Base-by-base conservation (phyloP, 140 eudicot genomes). In the Bidens hawaiensis region DNA sequence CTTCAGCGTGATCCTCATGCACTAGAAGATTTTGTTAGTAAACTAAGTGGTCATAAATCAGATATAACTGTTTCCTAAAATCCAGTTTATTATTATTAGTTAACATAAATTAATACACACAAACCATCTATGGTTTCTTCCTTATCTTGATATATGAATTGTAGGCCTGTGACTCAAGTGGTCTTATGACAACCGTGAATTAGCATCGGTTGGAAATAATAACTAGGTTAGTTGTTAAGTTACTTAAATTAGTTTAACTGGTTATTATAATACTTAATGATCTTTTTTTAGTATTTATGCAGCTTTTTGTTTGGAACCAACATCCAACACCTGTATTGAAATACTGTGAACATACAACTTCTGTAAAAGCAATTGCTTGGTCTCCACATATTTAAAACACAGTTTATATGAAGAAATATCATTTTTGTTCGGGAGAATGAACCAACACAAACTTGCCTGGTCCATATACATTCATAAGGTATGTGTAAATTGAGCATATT, bases 291-390 rank as follows among this genome's bases (percentile, higher is more conserved):
- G 56, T 50, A 34, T 27, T 14, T 52, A 4, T 70, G n/a, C n/a
- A n/a, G n/a, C n/a, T n/a, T n/a, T n/a, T n/a, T n/a, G n/a, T n/a
- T n/a, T n/a, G n/a, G n/a, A 90, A 90, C 77, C 94, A 83, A 62
- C 89, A 90, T 78, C 81, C 94, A 5, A 83, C 95, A 62, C 97
- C 97, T 2, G 74, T 90, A 22, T 71, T 86, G 60, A 90, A 83
- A 75, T 90, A 90, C 56, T 90, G 94, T 50, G 95, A 86, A 74
- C 97, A 90, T 68, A 86, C 94, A 25, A 95, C 97, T 36, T 95
- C 97, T 47, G 95, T 90, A 36, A 90, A 90, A 71, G 97, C 97
- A 65, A 90, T 90, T 75, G 95, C 97, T 1, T 90, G 97, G 97
- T 90, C 97, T 13, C 97, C 97, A 53, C 97, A 90, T 81, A 73